Evolutionary conservation across 2,329 filamentous ascomycete species (phyloP).

Genomic region (Magnaporthiopsis incrustans): DNA sequence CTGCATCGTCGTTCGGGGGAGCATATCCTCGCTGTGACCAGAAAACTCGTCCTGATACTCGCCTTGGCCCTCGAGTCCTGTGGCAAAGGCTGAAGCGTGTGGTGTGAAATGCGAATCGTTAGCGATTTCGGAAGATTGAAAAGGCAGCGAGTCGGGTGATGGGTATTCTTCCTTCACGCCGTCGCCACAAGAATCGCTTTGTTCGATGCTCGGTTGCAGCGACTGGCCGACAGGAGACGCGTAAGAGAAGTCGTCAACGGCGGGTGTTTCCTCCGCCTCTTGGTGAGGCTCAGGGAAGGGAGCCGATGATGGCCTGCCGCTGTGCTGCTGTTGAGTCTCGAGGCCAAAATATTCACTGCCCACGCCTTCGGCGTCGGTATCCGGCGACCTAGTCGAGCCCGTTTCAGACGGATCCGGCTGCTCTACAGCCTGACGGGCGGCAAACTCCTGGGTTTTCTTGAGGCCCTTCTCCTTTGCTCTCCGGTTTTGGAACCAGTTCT

Average conservation of each 20-base stretch:
- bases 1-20: neutral
- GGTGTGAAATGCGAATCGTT: conserved; percentile 10
- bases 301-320: conserved; percentile 27
- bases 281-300: conserved; percentile 19
- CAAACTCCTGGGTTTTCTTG: conserved; percentile 44
- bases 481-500: conserved; percentile 66
- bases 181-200: neutral
- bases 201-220: neutral
- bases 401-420: conserved; percentile 19
- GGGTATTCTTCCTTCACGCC: conserved; percentile 14
- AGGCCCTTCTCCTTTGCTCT: conserved; percentile 59
- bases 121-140: conserved; percentile 3
- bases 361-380: conserved; percentile 18
- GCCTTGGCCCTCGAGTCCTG: conserved; percentile 1
- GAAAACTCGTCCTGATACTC: neutral
- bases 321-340: conserved; percentile 23
- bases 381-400: conserved; percentile 23
- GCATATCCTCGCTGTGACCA: neutral
- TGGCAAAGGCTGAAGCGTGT: conserved; percentile 9
- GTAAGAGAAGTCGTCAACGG: conserved; percentile 7
- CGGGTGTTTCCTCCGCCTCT: neutral
- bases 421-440: conserved; percentile 33
- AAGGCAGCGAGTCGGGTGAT: conserved; percentile 15
- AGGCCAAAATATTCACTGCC: conserved; percentile 24
- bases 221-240: conserved; percentile 3